Percentiles rank a stretch among this genome's conserved stretches.
Evolutionary conservation across 306 rosid species (phyloP).

Genomic region (Acacia melanoxylon): DNA sequence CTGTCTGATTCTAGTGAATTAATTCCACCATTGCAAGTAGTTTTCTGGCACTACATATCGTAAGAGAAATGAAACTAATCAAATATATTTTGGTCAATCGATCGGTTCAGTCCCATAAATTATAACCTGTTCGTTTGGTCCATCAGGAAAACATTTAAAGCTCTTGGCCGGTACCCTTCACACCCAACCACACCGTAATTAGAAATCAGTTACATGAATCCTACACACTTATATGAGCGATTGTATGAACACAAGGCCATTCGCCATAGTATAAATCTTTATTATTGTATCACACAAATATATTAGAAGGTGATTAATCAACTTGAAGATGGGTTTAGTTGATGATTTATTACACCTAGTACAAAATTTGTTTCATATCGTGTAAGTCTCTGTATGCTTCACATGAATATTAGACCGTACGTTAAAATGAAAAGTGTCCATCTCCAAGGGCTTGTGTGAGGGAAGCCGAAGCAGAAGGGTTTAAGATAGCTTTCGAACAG

Average conservation of each 20-base stretch:
- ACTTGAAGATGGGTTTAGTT: not conserved
- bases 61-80: not conserved
- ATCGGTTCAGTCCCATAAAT: not conserved
- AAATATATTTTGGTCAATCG: not conserved
- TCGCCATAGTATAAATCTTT: too few relatives aligned
- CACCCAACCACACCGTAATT: not conserved
- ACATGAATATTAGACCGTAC: not conserved
- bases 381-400: not conserved
- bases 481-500: conserved; percentile 47
- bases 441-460: not conserved
- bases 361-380: not conserved
- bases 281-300: too few relatives aligned
- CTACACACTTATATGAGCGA: not conserved
- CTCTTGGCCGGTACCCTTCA: not conserved
- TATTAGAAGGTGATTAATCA: not conserved
- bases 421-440: not conserved
- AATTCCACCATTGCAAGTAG: not conserved
- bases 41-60: not conserved
- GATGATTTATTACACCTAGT: not conserved
- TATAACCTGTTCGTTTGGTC: not conserved
- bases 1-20: not conserved
- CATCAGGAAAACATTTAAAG: not conserved
- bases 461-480: conserved; percentile 32
- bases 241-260: not conserved
- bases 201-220: not conserved